Percentiles rank a stretch among this genome's conserved stretches.
These are phyloP conservation scores for Chlamydomonas incerta DNA, from an alignment of 139 green algal genomes.

Conservation along the genomic window DNA sequence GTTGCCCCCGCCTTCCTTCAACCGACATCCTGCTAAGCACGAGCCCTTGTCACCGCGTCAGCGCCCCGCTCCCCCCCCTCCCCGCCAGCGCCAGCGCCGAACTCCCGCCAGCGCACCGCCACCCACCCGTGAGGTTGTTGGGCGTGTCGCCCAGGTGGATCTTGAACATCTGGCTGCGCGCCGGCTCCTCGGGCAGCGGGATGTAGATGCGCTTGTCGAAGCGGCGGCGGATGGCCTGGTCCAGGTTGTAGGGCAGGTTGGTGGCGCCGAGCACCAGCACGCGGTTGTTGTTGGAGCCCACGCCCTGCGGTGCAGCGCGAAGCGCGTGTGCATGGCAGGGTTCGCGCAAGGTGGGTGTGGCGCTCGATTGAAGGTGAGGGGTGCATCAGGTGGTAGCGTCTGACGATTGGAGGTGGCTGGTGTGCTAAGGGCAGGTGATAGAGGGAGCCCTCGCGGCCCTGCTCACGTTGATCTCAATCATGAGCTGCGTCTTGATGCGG, in stretches of 20 bases:
- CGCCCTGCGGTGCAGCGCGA: constrained; percentile 40
- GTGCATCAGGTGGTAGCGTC: too few relatives aligned
- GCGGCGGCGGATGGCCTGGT: constrained; percentile 77
- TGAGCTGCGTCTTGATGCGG: constrained; percentile 99
- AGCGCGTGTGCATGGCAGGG: too few relatives aligned
- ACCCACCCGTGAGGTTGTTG: constrained; percentile 71
- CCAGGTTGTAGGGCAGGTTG: constrained; percentile 97
- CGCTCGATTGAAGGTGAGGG: too few relatives aligned
- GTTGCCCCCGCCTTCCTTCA: too few relatives aligned
- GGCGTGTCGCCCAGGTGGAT: constrained; percentile 97
- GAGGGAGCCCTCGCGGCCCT: not conserved
- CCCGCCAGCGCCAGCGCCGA: too few relatives aligned
- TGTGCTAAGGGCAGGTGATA: too few relatives aligned
- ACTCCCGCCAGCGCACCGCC: too few relatives aligned
- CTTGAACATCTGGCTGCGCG: constrained; percentile 96
- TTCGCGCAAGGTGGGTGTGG: too few relatives aligned
- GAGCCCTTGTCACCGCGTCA: too few relatives aligned
- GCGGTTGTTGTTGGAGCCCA: constrained; percentile 65
- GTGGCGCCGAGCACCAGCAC: constrained; percentile 97
- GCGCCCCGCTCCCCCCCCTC: not conserved
- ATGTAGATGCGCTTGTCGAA: constrained; percentile 99
- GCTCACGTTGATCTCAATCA: constrained; percentile 94
- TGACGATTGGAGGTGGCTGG: too few relatives aligned
- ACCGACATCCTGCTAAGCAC: too few relatives aligned
- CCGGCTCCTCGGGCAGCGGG: constrained; percentile 91